phyloP scores from a whole-genome alignment of 805 yeast genomes.

The Kodamaea fukazawae region DNA sequence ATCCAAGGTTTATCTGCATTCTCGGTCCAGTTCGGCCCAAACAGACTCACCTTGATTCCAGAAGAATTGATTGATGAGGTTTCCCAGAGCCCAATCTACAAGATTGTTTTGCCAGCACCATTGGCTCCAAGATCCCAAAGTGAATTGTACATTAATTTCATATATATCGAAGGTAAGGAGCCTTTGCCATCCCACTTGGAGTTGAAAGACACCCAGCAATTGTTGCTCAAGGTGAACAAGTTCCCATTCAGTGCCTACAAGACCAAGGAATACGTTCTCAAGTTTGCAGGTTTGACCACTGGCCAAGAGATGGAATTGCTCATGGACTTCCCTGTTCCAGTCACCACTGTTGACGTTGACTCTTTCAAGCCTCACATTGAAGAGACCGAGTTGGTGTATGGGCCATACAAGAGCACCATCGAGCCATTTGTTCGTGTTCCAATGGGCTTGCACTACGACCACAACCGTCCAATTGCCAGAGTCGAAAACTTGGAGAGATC shows the following conservation, averaged over 20 bases:
- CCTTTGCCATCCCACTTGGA: constrained; percentile 66
- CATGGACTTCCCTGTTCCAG: constrained; percentile 9
- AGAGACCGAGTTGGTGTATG: constrained; percentile 47
- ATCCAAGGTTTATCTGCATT: constrained; percentile 41
- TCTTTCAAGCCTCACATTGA: constrained; percentile 36
- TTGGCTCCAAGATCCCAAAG: constrained; percentile 59
- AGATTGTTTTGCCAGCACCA: constrained; percentile 58
- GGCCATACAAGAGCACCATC: constrained; percentile 47
- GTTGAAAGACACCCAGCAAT: constrained; percentile 58
- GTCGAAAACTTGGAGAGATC: constrained; percentile 65
- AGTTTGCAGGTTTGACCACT: constrained; percentile 43
- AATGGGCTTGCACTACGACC: constrained; percentile 60
- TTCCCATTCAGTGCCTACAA: constrained; percentile 60
- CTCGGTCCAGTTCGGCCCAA: constrained; percentile 26
- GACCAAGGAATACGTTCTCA: constrained; percentile 47
- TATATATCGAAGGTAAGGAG: constrained; percentile 43
- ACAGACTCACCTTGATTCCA: constrained; percentile 12
- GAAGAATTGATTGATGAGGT: neutral
- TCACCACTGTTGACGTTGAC: constrained; percentile 15
- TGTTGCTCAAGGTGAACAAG: constrained; percentile 54
- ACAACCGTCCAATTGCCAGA: constrained; percentile 61
- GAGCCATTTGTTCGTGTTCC: constrained; percentile 47
- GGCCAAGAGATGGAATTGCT: constrained; percentile 46
- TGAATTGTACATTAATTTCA: constrained; percentile 48
- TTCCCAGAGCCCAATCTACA: constrained; percentile 25